Percentiles rank a stretch among this genome's conserved stretches.
These are phyloP conservation scores for Phytophthora sp. DNA, from an alignment of 352 stramenopile genomes.

Conservation along the genomic window DNA sequence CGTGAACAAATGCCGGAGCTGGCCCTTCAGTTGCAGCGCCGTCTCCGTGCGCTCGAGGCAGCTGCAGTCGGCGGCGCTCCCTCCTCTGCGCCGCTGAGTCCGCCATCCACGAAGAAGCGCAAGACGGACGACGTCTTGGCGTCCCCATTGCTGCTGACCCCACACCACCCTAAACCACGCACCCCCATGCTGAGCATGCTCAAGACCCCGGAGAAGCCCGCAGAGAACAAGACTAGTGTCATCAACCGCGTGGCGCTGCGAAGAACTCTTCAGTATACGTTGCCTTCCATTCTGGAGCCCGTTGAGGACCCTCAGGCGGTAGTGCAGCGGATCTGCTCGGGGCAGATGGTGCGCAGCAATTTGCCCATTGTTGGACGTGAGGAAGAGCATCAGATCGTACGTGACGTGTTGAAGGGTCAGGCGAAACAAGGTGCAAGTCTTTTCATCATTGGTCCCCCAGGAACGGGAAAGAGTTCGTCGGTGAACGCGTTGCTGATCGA, in stretches of 20 bases:
- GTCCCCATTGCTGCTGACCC: constrained; percentile 30
- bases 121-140: constrained; percentile 28
- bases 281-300: neutral
- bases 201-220: constrained; percentile 13
- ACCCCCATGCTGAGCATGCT: neutral
- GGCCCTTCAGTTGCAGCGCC: constrained; percentile 22
- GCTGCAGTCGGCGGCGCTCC: neutral
- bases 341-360: constrained; percentile 19
- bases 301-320: constrained; percentile 23
- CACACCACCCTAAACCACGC: constrained; percentile 24
- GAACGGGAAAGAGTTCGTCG: constrained; percentile 73
- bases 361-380: constrained; percentile 49
- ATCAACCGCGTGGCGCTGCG: constrained; percentile 11
- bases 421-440: constrained; percentile 34
- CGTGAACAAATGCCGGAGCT: constrained; percentile 24
- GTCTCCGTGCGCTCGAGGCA: constrained; percentile 19
- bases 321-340: constrained; percentile 42
- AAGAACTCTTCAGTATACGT: constrained; percentile 29
- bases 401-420: constrained; percentile 32
- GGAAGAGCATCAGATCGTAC: constrained; percentile 48
- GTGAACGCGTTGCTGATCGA: constrained; percentile 49
- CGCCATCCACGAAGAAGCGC: constrained; percentile 33
- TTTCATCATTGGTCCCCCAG: constrained; percentile 72
- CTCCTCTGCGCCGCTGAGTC: constrained; percentile 10
- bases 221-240: constrained; percentile 4